Percentiles rank a stretch among this genome's conserved stretches.
Evolutionary conservation across 2,329 filamentous ascomycete genomes (phyloP).

Genomic region (Xylariaceae sp.): DNA sequence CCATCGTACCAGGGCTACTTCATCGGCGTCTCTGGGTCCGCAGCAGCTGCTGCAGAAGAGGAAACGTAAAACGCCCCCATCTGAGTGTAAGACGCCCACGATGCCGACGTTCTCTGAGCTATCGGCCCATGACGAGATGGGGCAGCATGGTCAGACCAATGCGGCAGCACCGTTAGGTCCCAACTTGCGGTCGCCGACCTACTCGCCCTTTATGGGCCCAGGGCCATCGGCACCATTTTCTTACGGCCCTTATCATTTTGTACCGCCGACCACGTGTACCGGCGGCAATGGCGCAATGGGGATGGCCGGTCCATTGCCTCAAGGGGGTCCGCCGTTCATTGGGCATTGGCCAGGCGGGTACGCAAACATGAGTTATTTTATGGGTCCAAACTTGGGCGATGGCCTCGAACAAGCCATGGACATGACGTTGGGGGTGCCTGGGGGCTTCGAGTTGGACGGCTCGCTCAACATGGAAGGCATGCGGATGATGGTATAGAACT

Average conservation of each 20-base stretch:
- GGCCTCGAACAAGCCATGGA: conserved; percentile 43
- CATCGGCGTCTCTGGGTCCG: conserved; percentile 16
- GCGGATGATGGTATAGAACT: conserved; percentile 28
- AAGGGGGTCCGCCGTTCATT: conserved; percentile 13
- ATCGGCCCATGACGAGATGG: too few relatives aligned
- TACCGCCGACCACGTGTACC: conserved; percentile 9
- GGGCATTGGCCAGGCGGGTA: conserved; percentile 29
- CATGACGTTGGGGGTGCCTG: conserved; percentile 37
- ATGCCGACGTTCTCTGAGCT: too few relatives aligned
- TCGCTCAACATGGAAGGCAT: conserved; percentile 24
- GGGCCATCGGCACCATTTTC: conserved; percentile 32
- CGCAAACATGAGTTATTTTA: conserved; percentile 33
- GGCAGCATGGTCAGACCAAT: too few relatives aligned
- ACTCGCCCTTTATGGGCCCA: conserved; percentile 19
- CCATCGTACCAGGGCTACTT: neutral
- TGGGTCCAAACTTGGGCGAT: conserved; percentile 30
- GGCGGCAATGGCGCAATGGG: neutral
- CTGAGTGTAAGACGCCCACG: too few relatives aligned
- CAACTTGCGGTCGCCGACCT: conserved; percentile 24
- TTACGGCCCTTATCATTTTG: conserved; percentile 28
- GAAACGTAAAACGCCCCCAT: too few relatives aligned
- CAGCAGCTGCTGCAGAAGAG: conserved; percentile 6
- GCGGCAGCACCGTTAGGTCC: conserved; percentile 11
- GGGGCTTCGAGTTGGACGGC: conserved; percentile 27
- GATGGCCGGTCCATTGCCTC: too few relatives aligned